These are phyloP conservation scores for Rhodotorula sp. DNA, from an alignment of 1,284 basidiomycete genomes.

Conservation along the genomic window DNA sequence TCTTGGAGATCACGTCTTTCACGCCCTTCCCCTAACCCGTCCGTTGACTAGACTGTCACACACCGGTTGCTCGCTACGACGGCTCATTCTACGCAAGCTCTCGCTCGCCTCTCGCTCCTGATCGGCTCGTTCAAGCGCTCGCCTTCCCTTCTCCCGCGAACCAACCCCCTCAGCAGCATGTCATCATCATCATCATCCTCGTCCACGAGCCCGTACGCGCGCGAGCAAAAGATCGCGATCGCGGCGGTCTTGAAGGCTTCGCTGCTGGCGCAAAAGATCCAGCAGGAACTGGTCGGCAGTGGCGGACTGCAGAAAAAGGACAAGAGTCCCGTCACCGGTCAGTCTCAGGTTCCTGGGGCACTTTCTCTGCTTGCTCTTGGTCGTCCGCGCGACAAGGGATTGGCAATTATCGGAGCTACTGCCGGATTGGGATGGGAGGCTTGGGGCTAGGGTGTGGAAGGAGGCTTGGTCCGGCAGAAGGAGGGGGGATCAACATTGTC, in stretches of 20 bases:
- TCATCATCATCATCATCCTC: background rate
- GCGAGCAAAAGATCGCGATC: conserved; percentile 59
- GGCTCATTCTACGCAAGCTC: background rate
- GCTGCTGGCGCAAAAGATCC: conserved; percentile 69
- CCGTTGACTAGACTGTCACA: too few species aligned
- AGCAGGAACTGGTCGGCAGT: conserved; percentile 78
- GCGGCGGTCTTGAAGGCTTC: conserved; percentile 89
- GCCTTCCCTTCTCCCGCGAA: background rate
- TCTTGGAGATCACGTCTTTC: too few species aligned
- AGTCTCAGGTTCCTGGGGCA: too few species aligned
- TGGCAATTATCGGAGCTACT: too few species aligned
- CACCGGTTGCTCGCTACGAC: background rate
- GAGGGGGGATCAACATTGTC: too few species aligned
- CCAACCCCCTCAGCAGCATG: background rate
- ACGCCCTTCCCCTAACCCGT: too few species aligned
- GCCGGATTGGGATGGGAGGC: background rate
- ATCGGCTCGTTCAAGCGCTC: background rate
- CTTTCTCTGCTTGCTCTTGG: too few species aligned
- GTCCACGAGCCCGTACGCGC: conserved; percentile 13
- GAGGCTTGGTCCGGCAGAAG: background rate
- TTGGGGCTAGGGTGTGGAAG: background rate
- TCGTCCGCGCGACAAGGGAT: too few species aligned
- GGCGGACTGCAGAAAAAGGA: conserved; percentile 90
- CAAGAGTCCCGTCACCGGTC: conserved; percentile 93
- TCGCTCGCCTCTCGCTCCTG: background rate